Evolutionary conservation across 2,329 filamentous ascomycete species (phyloP).

Genomic region (Diaporthe australafricana): DNA sequence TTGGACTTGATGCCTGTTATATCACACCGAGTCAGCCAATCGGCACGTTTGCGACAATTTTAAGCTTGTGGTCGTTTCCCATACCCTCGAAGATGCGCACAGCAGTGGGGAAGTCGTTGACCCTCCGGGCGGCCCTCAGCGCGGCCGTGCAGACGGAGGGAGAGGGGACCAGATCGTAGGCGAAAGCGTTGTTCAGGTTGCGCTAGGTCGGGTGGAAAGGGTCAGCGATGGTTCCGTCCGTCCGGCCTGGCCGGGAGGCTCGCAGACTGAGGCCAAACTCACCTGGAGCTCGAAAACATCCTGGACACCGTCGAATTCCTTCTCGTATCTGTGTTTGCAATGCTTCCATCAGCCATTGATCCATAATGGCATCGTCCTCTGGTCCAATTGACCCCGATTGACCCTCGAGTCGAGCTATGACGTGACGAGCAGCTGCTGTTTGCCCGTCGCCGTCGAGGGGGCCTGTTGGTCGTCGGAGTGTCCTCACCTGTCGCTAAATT

Average conservation of each 20-base stretch:
- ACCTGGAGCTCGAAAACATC: conserved; percentile 99
- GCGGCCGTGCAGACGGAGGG: conserved; percentile 91
- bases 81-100: conserved; percentile 98
- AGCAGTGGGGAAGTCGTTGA: conserved; percentile 98
- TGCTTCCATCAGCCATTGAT: conserved; percentile 53
- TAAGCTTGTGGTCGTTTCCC: conserved; percentile 42
- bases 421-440: conserved; percentile 22
- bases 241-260: not conserved
- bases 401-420: conserved; percentile 27
- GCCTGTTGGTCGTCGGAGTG: conserved; percentile 32
- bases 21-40: conserved; percentile 24
- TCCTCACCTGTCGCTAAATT: conserved; percentile 95
- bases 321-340: conserved; percentile 83
- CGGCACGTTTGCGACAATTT: not conserved
- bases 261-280: conserved; percentile 51
- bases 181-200: conserved; percentile 99
- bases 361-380: conserved; percentile 27
- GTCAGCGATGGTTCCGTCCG: conserved; percentile 36
- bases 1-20: conserved; percentile 92
- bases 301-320: conserved; percentile 97
- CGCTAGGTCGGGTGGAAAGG: conserved; percentile 53
- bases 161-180: conserved; percentile 98
- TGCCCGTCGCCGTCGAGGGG: not conserved
- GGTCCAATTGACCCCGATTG: conserved; percentile 38
- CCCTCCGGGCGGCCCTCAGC: conserved; percentile 91